These are phyloP conservation scores for Xylaria castorea DNA, from an alignment of 495 filamentous ascomycete species.

Conservation along the genomic window DNA sequence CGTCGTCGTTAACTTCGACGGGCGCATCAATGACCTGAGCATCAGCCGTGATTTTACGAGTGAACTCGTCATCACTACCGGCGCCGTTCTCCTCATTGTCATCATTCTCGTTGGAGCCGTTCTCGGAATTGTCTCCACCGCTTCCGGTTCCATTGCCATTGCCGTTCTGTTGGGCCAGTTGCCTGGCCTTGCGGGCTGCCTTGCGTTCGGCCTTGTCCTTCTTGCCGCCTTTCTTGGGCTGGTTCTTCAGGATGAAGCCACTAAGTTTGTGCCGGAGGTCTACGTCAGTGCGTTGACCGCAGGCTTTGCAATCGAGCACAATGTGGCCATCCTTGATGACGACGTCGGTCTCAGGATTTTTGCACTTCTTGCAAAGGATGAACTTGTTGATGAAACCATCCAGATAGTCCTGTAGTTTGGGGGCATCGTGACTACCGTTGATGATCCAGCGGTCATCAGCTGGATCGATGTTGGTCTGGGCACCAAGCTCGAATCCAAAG, in stretches of 20 bases:
- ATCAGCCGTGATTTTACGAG: conserved; percentile 83
- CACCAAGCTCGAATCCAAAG: conserved; percentile 98
- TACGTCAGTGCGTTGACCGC: conserved; percentile 88
- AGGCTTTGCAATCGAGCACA: conserved; percentile 96
- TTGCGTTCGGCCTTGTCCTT: conserved; percentile 94
- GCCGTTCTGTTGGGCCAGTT: conserved; percentile 72
- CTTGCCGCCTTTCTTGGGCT: conserved; percentile 79
- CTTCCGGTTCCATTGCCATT: conserved; percentile 64
- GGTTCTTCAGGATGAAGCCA: conserved; percentile 96
- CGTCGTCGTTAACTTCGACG: conserved; percentile 76
- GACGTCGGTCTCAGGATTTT: conserved; percentile 98
- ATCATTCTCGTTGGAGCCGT: conserved; percentile 71
- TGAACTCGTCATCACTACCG: conserved; percentile 90
- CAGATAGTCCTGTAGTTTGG: conserved; percentile 96
- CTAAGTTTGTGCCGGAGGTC: conserved; percentile 94
- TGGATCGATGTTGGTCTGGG: conserved; percentile 97
- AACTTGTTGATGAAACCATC: conserved; percentile 98
- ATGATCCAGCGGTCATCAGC: conserved; percentile 99
- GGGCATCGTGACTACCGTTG: conserved; percentile 95
- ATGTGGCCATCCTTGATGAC: conserved; percentile 91
- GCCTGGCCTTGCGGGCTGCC: conserved; percentile 82
- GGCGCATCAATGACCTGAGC: conserved; percentile 74
- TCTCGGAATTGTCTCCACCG: conserved; percentile 74
- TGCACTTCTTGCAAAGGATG: conserved; percentile 99
- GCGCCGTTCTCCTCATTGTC: conserved; percentile 65